Evolutionary conservation across 2,329 filamentous ascomycete species (phyloP).

Genomic region (Thelonectria blattea): DNA sequence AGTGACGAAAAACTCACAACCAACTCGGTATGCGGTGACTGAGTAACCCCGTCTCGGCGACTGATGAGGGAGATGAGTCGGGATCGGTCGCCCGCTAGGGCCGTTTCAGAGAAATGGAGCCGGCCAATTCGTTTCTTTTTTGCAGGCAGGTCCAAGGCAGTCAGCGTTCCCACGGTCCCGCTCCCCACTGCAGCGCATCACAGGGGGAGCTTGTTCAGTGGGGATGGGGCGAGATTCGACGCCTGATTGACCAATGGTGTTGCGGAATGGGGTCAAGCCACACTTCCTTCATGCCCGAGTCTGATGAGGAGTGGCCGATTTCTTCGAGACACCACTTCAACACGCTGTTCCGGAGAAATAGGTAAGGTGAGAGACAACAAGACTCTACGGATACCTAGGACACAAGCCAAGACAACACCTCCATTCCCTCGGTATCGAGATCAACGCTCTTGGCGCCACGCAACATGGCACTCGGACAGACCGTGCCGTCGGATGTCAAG

Average conservation of each 20-base stretch:
- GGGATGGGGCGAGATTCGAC: constrained; percentile 11
- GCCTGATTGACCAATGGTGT: constrained; percentile 21
- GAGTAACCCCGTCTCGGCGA: neutral
- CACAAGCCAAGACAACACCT: neutral
- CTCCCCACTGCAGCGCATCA: constrained; percentile 26
- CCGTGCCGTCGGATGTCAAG: constrained; percentile 3
- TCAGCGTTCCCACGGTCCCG: neutral
- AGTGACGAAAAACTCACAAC: constrained; percentile 2
- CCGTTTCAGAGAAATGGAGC: constrained; percentile 36
- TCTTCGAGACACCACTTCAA: too few relatives aligned
- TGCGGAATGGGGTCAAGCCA: constrained; percentile 8
- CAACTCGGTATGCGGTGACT: neutral
- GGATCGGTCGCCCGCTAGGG: constrained; percentile 30
- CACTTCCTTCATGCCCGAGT: neutral
- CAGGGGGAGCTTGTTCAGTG: constrained; percentile 38
- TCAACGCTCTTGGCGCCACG: neutral
- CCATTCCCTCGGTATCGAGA: neutral
- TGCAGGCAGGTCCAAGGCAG: constrained; percentile 11
- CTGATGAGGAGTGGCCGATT: too few relatives aligned
- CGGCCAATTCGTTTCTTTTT: constrained; percentile 1
- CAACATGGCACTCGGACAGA: neutral
- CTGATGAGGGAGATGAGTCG: constrained; percentile 35
- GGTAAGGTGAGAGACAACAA: too few relatives aligned
- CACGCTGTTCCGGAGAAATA: too few relatives aligned
- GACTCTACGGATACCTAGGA: too few relatives aligned